Evolutionary conservation across 108 stramenopile genomes (phyloP).

Genomic region (Stephanodiscus minutulus): DNA sequence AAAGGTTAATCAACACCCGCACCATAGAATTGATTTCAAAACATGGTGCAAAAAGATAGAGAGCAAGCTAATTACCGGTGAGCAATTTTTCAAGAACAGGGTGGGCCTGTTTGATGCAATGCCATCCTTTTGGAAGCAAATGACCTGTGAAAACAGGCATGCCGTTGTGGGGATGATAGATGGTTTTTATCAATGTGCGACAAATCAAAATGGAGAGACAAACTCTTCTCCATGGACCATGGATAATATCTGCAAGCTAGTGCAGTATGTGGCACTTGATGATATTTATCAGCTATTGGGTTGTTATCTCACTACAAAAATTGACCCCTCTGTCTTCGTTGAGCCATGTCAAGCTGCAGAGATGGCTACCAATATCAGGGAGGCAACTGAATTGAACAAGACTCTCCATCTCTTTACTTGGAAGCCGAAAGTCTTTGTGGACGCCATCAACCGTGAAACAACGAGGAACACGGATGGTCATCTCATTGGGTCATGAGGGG

Average conservation of each 20-base stretch:
- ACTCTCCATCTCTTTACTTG: neutral
- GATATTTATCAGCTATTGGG: slow-evolving; percentile 3
- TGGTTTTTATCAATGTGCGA: neutral
- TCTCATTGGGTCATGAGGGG: too few relatives aligned
- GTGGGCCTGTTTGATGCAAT: slow-evolving; percentile 10
- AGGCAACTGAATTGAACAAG: neutral
- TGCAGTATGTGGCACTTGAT: neutral
- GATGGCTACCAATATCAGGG: neutral
- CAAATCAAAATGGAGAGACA: neutral
- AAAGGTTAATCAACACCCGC: neutral
- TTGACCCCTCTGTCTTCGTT: slow-evolving; percentile 3
- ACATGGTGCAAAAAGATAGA: too few relatives aligned
- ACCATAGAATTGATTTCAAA: neutral
- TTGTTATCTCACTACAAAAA: slow-evolving; percentile 8
- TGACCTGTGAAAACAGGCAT: neutral
- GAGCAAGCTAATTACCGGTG: neutral
- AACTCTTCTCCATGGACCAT: neutral
- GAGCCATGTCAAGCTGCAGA: neutral
- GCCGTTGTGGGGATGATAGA: neutral
- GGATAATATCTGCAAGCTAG: neutral
- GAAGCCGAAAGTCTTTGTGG: neutral
- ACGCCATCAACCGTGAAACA: too few relatives aligned
- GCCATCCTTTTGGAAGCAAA: slow-evolving; percentile 11
- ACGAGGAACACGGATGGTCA: too few relatives aligned
- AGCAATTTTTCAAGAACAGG: slow-evolving; percentile 8